phyloP scores from a whole-genome alignment of 2,329 filamentous ascomycete genomes.

The Zymoseptoria pseudotritici region DNA sequence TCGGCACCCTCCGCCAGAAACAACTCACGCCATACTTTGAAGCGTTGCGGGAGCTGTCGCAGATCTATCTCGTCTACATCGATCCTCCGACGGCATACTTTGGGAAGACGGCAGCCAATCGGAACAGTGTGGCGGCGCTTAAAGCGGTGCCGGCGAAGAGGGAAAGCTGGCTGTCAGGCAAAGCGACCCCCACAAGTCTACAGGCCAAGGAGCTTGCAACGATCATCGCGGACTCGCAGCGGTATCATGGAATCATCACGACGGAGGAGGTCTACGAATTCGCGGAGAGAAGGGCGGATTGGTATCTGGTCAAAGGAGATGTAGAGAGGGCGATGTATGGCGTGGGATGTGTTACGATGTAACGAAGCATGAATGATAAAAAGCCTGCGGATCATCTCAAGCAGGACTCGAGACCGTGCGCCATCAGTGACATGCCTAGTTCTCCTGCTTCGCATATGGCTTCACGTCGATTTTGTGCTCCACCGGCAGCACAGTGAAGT shows the following conservation, averaged over 20 bases:
- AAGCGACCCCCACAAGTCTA: conserved; percentile 44
- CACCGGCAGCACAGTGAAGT: conserved; percentile 34
- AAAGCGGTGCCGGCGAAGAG: conserved; percentile 15
- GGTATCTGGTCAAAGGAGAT: conserved; percentile 80
- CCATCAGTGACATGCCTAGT: background rate
- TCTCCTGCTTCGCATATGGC: conserved; percentile 15
- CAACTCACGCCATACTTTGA: conserved; percentile 85
- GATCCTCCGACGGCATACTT: conserved; percentile 26
- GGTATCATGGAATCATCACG: conserved; percentile 86
- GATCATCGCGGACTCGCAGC: conserved; percentile 84
- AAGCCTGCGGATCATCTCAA: background rate
- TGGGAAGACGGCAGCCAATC: conserved; percentile 1
- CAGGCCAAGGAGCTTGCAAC: conserved; percentile 92
- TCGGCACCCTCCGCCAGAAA: conserved; percentile 71
- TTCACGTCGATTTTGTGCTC: conserved; percentile 32
- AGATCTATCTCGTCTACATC: conserved; percentile 83
- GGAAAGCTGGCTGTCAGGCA: conserved; percentile 20
- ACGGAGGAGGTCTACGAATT: conserved; percentile 98
- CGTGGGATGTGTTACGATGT: conserved; percentile 83
- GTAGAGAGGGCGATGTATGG: conserved; percentile 98
- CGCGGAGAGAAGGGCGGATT: conserved; percentile 86
- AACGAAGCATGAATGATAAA: conserved; percentile 7
- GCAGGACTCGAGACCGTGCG: background rate
- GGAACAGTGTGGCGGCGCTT: background rate
- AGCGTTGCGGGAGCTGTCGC: conserved; percentile 81